Evolutionary conservation across 768 basidiomycete species (phyloP), one percentile per base, ranked within the genome.

Genomic region (Termitomyces sp.): DNA sequence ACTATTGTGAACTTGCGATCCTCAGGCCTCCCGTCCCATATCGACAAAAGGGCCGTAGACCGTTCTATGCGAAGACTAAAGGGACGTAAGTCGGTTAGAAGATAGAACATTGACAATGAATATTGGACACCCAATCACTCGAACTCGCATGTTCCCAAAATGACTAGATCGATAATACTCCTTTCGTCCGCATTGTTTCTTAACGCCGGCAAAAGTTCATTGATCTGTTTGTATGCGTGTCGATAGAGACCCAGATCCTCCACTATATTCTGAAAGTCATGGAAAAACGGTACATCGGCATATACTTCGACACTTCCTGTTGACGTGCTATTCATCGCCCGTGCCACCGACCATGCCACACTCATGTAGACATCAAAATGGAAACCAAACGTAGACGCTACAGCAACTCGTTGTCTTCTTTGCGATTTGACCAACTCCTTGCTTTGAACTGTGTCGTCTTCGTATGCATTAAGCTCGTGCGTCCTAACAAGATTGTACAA

Each of bases 71-170:
- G n/a, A n/a, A n/a, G n/a, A n/a, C n/a, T n/a, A n/a, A n/a, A n/a
- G n/a, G n/a, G n/a, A n/a, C n/a, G n/a, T n/a, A n/a, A n/a, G n/a
- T n/a, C n/a, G n/a, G n/a, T n/a, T n/a, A 34, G 8, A 13, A 15
- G 5, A 36, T 36, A 36, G 13, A 12, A 15, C 2, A 34, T 33
- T 10, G 15, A n/a, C 12, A 16, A 48, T 54, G 24, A 5, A 10
- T 9, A 34, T 37, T 31, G 26, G 15, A 51, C 18, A 20, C 42
- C 36, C 5, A 26, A 62, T 58, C 51, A 77, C 76, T 79, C 76
- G 22, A 74, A 54, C 60, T 79, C 77, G 62, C 77, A 79, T n/a
- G 76, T 77, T n/a, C 76, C 76, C 2, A 77, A 64, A 7, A 77
- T 62, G 20, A 79, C 62, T 51, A 75, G 26, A 58, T 76, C 76